Evolutionary conservation across 2,329 filamentous ascomycete genomes (phyloP).

Genomic region (Stachybotrys chartarum): DNA sequence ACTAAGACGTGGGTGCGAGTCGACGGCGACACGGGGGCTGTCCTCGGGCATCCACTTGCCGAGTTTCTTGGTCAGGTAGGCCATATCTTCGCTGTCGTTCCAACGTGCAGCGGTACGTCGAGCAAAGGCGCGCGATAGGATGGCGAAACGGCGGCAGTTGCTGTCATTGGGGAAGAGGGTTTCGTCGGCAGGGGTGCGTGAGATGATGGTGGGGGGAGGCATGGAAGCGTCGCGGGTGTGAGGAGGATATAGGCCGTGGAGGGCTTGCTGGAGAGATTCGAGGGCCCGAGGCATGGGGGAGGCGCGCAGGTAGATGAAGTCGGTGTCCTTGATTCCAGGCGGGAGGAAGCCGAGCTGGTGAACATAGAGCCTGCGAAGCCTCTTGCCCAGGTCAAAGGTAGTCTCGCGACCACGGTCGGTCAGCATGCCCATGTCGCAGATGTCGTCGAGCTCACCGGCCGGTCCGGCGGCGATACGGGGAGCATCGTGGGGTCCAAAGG

Average conservation of each 20-base stretch:
- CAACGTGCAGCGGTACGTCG: slow-evolving; percentile 64
- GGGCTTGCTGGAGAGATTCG: slow-evolving; percentile 69
- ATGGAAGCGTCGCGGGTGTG: slow-evolving; percentile 37
- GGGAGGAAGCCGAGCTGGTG: slow-evolving; percentile 70
- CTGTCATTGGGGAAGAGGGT: slow-evolving; percentile 74
- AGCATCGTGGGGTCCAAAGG: slow-evolving; percentile 65
- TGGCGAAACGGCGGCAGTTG: slow-evolving; percentile 65
- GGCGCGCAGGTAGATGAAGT: slow-evolving; percentile 64
- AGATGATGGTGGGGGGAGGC: slow-evolving; percentile 57
- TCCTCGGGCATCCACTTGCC: slow-evolving; percentile 79
- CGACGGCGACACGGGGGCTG: slow-evolving; percentile 65
- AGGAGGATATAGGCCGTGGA: slow-evolving; percentile 66
- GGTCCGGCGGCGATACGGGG: slow-evolving; percentile 64
- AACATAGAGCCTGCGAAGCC: slow-evolving; percentile 66
- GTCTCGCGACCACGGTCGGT: slow-evolving; percentile 69
- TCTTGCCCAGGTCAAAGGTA: slow-evolving; percentile 60
- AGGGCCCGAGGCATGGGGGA: slow-evolving; percentile 70
- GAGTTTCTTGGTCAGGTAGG: slow-evolving; percentile 69
- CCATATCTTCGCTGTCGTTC: slow-evolving; percentile 75
- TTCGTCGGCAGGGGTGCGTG: slow-evolving; percentile 60
- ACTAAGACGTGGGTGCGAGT: slow-evolving; percentile 74
- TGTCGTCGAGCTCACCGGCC: slow-evolving; percentile 60
- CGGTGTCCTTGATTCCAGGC: slow-evolving; percentile 42
- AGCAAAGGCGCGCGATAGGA: slow-evolving; percentile 63
- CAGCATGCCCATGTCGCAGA: slow-evolving; percentile 74